Evolutionary conservation across 257 asterid genomes (phyloP), one percentile per base, ranked within the genome.

Genomic region (Primulina eburnea): DNA sequence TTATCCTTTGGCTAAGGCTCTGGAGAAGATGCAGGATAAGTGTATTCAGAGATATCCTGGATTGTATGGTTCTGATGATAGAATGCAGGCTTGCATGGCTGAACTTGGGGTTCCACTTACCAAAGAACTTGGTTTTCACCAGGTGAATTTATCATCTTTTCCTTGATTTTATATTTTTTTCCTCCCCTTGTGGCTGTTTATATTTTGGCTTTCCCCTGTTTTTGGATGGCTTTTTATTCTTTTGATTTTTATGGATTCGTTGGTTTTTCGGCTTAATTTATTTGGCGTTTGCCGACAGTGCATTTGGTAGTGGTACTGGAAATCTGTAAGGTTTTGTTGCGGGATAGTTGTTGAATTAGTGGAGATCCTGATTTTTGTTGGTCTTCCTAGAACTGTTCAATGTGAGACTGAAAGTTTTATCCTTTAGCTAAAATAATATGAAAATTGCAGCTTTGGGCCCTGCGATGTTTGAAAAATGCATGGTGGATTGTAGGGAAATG

Each of bases 31-130:
- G 80, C 94, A 87, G 81, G 90, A 85, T 38, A 63, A 76, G 56
- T 87, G 94, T 70, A 85, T 87, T 38, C 86, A 85, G 69, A 77
- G 90, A 56, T 87, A 87, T 57, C 90, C 90, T 7, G 89, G 94
- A 17, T 70, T 87, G 80, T 87, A 87, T 71, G 94, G 90, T 55
- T 83, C 89, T 20, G 94, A 87, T 77, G 94, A 85, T 58, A 62
- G 93, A 67, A 83, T 87, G 80, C 92, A 87, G 80, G 90, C 94
- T 20, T 87, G 94, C 80, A 87, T 87, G 94, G 87, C 94, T 53
- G 94, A 87, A 73, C 89, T 87, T 68, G 94, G 94, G 0, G 94
- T 87, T 4, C 94, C 94, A 30, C 88, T 87, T 71, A 87, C 94
- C 35, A 83, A 83, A 70, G 90, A 87, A 83, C 84, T 81, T 74